Conservation (phyloP, 202 grass and related monocot genomes). For the Setaria italica region DNA sequence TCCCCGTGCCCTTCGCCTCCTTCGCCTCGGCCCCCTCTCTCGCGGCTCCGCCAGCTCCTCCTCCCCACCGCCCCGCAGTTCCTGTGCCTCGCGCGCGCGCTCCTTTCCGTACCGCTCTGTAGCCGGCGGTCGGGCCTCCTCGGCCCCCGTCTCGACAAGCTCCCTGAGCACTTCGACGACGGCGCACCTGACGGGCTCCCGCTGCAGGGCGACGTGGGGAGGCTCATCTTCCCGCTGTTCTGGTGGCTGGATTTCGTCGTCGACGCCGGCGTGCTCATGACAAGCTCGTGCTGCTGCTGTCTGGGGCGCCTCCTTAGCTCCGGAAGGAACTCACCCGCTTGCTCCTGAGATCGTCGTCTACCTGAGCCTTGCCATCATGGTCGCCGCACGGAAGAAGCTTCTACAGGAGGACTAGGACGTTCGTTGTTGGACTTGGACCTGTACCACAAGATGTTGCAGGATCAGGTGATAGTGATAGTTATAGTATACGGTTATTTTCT, state of each 20-base stretch:
- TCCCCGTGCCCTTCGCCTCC: constrained; percentile 28
- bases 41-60: constrained; percentile 61
- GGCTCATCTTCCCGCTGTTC: constrained; percentile 74
- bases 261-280: too few relatives aligned
- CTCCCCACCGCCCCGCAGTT: constrained; percentile 41
- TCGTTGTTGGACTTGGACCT: constrained; percentile 73
- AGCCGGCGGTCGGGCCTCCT: constrained; percentile 54
- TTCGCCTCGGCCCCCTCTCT: constrained; percentile 51
- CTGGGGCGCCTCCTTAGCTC: constrained; percentile 62
- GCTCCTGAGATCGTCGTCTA: constrained; percentile 77
- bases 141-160: constrained; percentile 77
- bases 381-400: constrained; percentile 61
- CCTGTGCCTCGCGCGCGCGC: constrained; percentile 58
- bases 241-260: constrained; percentile 49
- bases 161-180: constrained; percentile 82
- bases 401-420: constrained; percentile 77
- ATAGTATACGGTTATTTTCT: neutral
- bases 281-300: constrained; percentile 41
- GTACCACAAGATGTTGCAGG: constrained; percentile 68
- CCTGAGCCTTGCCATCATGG: constrained; percentile 56
- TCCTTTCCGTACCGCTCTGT: constrained; percentile 68
- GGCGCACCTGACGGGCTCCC: constrained; percentile 46
- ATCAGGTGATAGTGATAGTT: constrained; percentile 53
- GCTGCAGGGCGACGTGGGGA: constrained; percentile 68
- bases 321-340: constrained; percentile 76